Percentiles rank a stretch among this genome's conserved stretches.
These are phyloP conservation scores for Laguncularia racemosa DNA, from an alignment of 345 rosid species.

Conservation along the genomic window DNA sequence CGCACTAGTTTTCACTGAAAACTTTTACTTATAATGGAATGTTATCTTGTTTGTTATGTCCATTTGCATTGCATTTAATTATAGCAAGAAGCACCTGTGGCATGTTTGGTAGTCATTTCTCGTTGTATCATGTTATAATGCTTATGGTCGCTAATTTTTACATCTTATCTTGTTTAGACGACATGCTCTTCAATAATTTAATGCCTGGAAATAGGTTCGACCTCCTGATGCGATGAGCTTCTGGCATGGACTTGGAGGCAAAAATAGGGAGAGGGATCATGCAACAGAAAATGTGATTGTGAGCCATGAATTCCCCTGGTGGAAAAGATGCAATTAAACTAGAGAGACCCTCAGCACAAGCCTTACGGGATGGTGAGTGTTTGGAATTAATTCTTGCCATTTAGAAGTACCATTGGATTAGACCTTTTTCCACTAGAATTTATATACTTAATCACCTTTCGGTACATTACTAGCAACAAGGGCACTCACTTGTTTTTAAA, in stretches of 20 bases:
- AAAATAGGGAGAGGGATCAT: background rate
- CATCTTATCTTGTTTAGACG: background rate
- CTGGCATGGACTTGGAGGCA: background rate
- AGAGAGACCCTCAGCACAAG: background rate
- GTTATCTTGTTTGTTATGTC: too few species aligned
- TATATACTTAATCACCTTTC: background rate
- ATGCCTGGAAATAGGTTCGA: too few species aligned
- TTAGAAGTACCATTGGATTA: background rate
- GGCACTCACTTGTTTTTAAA: background rate
- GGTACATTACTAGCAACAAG: background rate
- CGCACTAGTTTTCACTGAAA: too few species aligned
- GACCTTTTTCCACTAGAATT: background rate
- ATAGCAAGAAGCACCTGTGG: too few species aligned
- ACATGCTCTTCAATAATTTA: too few species aligned
- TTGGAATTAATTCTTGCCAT: background rate
- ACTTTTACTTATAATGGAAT: too few species aligned
- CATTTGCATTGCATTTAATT: too few species aligned
- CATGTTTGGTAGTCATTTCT: too few species aligned
- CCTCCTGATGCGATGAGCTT: too few species aligned
- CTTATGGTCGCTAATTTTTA: too few species aligned
- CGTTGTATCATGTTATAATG: too few species aligned
- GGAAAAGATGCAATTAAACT: background rate
- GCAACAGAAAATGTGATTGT: background rate
- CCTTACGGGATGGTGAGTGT: constrained; percentile 11
- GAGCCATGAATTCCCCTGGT: background rate